Evolutionary conservation across 2,329 filamentous ascomycete genomes (phyloP), one percentile per base, ranked within the genome.

Genomic region (Ceratocystis lukuohia): DNA sequence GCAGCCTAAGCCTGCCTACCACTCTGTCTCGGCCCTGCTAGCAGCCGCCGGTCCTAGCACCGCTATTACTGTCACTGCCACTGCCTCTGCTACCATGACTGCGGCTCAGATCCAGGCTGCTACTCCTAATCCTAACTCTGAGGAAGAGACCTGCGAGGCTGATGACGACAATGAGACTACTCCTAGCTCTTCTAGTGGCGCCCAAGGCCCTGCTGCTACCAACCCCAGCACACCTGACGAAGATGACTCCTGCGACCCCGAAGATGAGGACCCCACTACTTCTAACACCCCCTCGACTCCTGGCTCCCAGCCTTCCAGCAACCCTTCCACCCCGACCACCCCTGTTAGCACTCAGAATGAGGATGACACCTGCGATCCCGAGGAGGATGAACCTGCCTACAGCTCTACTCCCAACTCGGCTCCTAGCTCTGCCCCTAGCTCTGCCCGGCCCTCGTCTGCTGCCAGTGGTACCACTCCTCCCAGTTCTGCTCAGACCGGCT

Each of bases 1-100:
- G 61, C 72, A 71, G 37, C 74, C 74, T 67, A 77, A 80, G 69
- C 77, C 78, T 0, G 78, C 78, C 1, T 79, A 77, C 69, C 74
- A 71, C 20, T 74, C 73, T 25, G 74, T 79, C 17, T 73, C 73
- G 15, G 72, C 72, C 56, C 69, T 74, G 8, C 71, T 77, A 7
- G 73, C 74, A 37, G 73, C 72, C 0, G 72, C 71, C 3, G 72
- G 70, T 1, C 72, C 71, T 4, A 48, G 4, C 1, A 37, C 45
- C 59, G 48, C 61, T 45, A 17, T 44, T 8, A 33, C 25, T 56
- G 33, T 28, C 10, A 53, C 61, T 30, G 53, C 30, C 15, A n/a
- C 25, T 20, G n/a, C 33, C 33, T 72, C 71, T 17, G 73, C 73
- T 33, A 48, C 45, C 5, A 1, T 33, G 3, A 0, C 20, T 17